These are phyloP conservation scores for Amphirosellinia nigrospora DNA, from an alignment of 495 filamentous ascomycete genomes.

Conservation along the genomic window DNA sequence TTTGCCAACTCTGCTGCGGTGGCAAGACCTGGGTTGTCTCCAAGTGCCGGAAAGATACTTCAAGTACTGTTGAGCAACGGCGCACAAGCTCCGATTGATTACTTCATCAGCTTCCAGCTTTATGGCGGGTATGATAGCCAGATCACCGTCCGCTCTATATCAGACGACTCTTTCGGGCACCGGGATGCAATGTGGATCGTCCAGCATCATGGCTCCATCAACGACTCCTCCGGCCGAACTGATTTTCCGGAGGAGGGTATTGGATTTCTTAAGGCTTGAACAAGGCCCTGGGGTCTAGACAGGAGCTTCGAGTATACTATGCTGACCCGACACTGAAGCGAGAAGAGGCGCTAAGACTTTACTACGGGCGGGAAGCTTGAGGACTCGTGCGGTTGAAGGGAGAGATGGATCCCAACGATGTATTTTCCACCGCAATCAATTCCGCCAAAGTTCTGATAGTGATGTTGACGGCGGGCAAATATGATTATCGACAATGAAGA, in stretches of 20 bases:
- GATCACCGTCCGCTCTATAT: conserved; percentile 42
- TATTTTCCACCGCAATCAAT: conserved; percentile 63
- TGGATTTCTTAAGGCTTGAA: conserved; percentile 51
- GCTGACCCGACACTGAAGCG: conserved; percentile 60
- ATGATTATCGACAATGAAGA: not conserved
- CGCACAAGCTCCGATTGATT: conserved; percentile 27
- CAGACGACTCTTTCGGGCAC: conserved; percentile 52
- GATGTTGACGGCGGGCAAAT: not conserved
- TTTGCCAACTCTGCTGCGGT: conserved; percentile 54
- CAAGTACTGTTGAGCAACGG: conserved; percentile 35
- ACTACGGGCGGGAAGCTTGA: conserved; percentile 53
- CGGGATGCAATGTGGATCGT: conserved; percentile 55
- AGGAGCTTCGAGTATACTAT: conserved; percentile 66
- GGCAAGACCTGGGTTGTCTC: conserved; percentile 31
- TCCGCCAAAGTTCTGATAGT: not conserved
- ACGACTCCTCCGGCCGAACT: conserved; percentile 25
- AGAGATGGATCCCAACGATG: conserved; percentile 50
- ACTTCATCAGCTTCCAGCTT: conserved; percentile 53
- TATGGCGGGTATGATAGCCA: conserved; percentile 54
- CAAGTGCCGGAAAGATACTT: conserved; percentile 43
- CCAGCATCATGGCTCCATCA: conserved; percentile 54
- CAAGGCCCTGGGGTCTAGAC: conserved; percentile 42
- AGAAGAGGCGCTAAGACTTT: conserved; percentile 48
- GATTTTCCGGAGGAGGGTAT: conserved; percentile 46
- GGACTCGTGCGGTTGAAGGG: conserved; percentile 51